Conservation (phyloP, 129 eudicot genomes). For the Tagetes patula region DNA sequence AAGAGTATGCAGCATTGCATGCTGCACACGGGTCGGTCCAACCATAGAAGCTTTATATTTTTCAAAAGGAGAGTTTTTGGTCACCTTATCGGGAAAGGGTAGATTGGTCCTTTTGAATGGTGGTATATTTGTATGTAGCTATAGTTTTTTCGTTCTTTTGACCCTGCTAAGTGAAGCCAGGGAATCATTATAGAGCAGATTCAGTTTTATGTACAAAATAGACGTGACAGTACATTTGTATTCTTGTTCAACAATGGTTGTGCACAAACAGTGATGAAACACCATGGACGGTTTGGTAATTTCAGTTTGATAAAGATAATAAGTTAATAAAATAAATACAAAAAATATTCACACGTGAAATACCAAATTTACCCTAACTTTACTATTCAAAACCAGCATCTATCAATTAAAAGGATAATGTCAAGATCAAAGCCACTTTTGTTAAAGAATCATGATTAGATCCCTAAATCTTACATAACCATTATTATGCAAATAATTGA, state of each 20-base stretch:
- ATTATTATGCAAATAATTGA: too few relatives aligned
- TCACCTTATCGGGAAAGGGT: neutral
- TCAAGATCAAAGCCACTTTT: neutral
- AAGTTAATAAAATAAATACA: too few relatives aligned
- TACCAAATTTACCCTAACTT: too few relatives aligned
- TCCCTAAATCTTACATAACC: too few relatives aligned
- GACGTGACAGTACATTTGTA: neutral
- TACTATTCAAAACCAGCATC: too few relatives aligned
- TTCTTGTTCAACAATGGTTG: neutral
- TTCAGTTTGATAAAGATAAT: neutral
- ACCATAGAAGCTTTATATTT: slow-evolving; percentile 5
- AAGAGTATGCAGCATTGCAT: neutral
- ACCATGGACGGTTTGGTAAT: neutral
- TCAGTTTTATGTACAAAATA: slow-evolving; percentile 8
- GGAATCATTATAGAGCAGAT: neutral
- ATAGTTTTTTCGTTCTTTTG: neutral
- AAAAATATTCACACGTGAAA: too few relatives aligned
- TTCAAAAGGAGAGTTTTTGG: neutral
- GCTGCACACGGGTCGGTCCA: slow-evolving; percentile 1
- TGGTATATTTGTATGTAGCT: neutral
- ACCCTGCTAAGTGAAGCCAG: neutral
- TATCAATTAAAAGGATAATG: too few relatives aligned
- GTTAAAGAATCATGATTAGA: too few relatives aligned
- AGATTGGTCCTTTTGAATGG: neutral
- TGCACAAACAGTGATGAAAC: neutral